These are phyloP conservation scores for Pyrenophora graminea DNA, from an alignment of 2,329 filamentous ascomycete species.

Conservation along the genomic window DNA sequence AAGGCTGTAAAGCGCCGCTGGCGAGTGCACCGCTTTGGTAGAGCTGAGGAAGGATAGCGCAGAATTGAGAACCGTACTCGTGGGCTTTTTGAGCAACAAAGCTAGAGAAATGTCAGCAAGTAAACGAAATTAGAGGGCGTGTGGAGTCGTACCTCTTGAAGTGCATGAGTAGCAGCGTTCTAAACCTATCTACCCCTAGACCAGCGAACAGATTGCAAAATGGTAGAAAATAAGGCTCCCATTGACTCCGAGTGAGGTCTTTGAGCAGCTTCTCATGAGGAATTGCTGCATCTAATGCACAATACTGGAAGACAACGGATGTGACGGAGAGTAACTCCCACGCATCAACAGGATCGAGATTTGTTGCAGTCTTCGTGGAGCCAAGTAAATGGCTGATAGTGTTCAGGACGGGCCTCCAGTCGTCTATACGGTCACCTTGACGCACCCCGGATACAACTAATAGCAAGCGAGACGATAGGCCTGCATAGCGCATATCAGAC, in stretches of 20 bases:
- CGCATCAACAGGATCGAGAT: slow-evolving; percentile 18
- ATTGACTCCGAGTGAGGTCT: slow-evolving; percentile 65
- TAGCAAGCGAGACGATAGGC: slow-evolving; percentile 56
- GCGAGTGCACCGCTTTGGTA: slow-evolving; percentile 28
- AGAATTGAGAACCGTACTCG: slow-evolving; percentile 37
- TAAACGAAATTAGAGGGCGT: neutral
- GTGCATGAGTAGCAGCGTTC: slow-evolving; percentile 74
- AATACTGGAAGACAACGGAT: slow-evolving; percentile 72
- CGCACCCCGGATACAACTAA: slow-evolving; percentile 77
- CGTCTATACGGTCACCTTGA: slow-evolving; percentile 72
- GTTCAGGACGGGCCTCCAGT: slow-evolving; percentile 71
- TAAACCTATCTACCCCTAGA: slow-evolving; percentile 74
- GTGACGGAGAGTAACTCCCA: slow-evolving; percentile 52
- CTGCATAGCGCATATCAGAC: slow-evolving; percentile 48
- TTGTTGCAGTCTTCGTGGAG: slow-evolving; percentile 44
- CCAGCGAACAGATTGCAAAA: slow-evolving; percentile 84
- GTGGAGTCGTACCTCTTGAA: slow-evolving; percentile 70
- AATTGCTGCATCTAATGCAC: slow-evolving; percentile 78
- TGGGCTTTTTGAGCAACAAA: slow-evolving; percentile 64
- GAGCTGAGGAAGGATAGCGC: slow-evolving; percentile 36
- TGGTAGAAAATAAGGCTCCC: slow-evolving; percentile 75
- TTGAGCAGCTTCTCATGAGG: slow-evolving; percentile 69
- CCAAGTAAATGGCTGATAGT: slow-evolving; percentile 38
- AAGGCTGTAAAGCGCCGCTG: slow-evolving; percentile 23
- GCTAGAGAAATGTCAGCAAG: slow-evolving; percentile 50